Base-by-base conservation (phyloP, 116 monocot genomes). In the Iris pallida region DNA sequence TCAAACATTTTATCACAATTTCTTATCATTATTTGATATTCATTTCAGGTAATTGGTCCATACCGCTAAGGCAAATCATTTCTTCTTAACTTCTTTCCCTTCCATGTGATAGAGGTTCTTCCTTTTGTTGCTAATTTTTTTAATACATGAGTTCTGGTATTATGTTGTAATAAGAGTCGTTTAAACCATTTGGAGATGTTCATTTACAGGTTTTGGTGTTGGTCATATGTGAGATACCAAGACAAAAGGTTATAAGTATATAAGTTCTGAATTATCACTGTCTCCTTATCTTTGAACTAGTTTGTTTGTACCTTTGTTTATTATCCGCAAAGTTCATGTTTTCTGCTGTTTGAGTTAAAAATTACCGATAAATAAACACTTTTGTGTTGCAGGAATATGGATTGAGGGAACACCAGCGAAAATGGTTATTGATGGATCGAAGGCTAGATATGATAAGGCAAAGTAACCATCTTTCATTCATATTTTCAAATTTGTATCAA, bases 171-270 rank as follows among this genome's bases (percentile, higher is more conserved):
- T 61, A 61, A 5, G n/a, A 44, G 4, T 17, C 12, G 0, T 62
- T 16, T 62, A 5, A 64, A 19, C 8, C 2, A 64, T 8, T 49
- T 5, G 57, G 15, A 15, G 41, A 45, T 54, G 13, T 47, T 55
- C 12, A 18, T 84, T 56, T 90, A 48, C 76, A 99, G 99, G 99
- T 79, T 99, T 99, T 81, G 99, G 99, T 57, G 99, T 99, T 78
- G 99, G 99, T 47, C 99, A 99, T 71, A 93, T 99, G 99, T 88
- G 99, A 16, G 99, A 99, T 76, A 99, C 99, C 16, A 99, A 99
- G 79, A 99, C 99, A 68, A 99, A 99, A 93, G 99, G 99, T 99
- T 74, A 63, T 77, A 16, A 44, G 70, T 45, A 20, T 20, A 40
- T 5, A n/a, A 13, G 18, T 14, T 67, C 8, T 13, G 14, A 17